phyloP scores from a whole-genome alignment of 768 basidiomycete species.

The Kwoniella mangroviensis region DNA sequence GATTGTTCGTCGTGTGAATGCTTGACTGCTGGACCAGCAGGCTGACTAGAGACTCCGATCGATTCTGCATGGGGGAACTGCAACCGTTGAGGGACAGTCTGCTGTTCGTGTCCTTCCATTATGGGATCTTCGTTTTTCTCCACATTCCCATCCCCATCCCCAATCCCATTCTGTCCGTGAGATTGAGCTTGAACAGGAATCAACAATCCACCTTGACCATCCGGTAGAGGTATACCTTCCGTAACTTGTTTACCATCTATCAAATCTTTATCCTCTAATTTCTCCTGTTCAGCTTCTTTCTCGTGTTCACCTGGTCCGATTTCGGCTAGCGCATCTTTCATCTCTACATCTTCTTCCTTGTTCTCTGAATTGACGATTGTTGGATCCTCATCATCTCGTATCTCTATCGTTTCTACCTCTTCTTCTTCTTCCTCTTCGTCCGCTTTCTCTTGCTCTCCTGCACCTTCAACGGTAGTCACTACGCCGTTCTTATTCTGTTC shows the following conservation, averaged over 20 bases:
- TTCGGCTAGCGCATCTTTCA: neutral
- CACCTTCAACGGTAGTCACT: neutral
- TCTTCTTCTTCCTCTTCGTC: slow-evolving; percentile 1
- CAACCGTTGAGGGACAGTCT: neutral
- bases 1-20: too few relatives aligned
- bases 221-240: slow-evolving; percentile 26
- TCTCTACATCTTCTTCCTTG: slow-evolving; percentile 5
- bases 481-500: neutral
- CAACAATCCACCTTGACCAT: slow-evolving; percentile 30
- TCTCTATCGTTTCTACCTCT: slow-evolving; percentile 4
- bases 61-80: neutral
- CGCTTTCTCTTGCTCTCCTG: neutral
- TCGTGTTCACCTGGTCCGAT: neutral
- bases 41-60: too few relatives aligned
- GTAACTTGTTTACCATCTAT: slow-evolving; percentile 8
- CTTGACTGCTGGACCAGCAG: too few relatives aligned
- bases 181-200: neutral
- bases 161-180: neutral
- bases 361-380: neutral
- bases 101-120: neutral
- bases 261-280: neutral
- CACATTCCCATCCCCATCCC: neutral
- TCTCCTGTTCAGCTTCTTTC: slow-evolving; percentile 4
- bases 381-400: neutral
- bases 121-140: neutral